These are phyloP conservation scores for Trichophaea hybrida DNA, from an alignment of 2,329 filamentous ascomycete genomes.

Conservation along the genomic window DNA sequence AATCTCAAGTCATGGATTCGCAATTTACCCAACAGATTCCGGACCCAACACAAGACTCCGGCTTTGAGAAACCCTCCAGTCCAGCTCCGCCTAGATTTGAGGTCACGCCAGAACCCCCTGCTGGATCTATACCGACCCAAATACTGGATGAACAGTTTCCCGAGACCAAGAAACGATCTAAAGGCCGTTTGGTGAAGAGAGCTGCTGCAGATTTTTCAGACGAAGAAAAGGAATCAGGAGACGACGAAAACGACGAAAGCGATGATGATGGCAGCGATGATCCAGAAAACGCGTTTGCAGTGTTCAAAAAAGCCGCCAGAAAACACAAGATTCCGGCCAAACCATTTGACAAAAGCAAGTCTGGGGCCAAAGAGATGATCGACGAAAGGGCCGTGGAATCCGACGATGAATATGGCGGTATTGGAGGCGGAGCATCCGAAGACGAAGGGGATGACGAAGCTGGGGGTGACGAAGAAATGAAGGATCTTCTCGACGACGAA, in stretches of 20 bases:
- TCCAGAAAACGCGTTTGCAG: conserved; percentile 45
- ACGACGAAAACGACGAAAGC: conserved; percentile 22
- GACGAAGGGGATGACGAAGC: conserved; percentile 58
- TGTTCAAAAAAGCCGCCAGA: conserved; percentile 53
- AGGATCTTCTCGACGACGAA: conserved; percentile 82
- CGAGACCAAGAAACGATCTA: conserved; percentile 6
- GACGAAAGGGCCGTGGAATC: conserved; percentile 94
- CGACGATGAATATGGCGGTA: conserved; percentile 90
- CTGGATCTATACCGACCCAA: conserved; percentile 9
- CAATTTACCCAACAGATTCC: conserved; percentile 50
- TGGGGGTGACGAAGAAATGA: conserved; percentile 39
- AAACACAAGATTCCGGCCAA: conserved; percentile 40
- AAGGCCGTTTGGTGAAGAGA: conserved; percentile 9
- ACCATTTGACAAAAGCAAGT: conserved; percentile 69
- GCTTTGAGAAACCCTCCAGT: conserved; percentile 48
- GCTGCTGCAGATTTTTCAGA: conserved; percentile 14
- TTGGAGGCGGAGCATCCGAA: conserved; percentile 75
- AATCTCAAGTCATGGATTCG: conserved; percentile 38
- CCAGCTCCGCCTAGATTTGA: conserved; percentile 28
- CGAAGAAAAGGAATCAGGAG: conserved; percentile 4
- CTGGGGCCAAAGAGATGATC: conserved; percentile 72
- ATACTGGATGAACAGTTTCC: conserved; percentile 5
- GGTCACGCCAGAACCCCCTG: background rate
- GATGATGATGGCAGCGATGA: conserved; percentile 28
- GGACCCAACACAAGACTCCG: conserved; percentile 67